Conservation (phyloP, 345 rosid species). For the Gossypium arboreum region DNA sequence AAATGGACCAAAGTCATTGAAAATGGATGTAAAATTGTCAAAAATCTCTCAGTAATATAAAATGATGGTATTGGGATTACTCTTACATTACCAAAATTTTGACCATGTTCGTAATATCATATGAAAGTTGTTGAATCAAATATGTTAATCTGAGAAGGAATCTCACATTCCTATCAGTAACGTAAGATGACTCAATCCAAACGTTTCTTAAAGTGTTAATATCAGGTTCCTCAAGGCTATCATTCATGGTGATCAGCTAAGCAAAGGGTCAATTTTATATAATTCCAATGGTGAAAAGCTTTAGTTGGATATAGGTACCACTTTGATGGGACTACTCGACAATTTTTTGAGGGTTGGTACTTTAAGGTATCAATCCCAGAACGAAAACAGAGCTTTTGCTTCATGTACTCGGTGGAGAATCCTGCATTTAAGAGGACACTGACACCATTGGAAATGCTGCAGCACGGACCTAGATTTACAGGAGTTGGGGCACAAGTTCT, state of each 20-base stretch:
- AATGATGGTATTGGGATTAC: no score
- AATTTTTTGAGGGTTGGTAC: slow-evolving; percentile 95
- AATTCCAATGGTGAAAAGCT: not conserved
- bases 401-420: slow-evolving; percentile 86
- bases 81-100: no score
- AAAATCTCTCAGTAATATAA: no score
- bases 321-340: slow-evolving; percentile 69
- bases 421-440: slow-evolving; percentile 61
- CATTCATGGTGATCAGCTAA: not conserved
- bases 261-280: not conserved
- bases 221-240: not conserved
- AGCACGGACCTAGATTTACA: slow-evolving; percentile 63
- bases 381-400: slow-evolving; percentile 80
- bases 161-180: no score
- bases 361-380: slow-evolving; percentile 87
- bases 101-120: no score
- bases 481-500: slow-evolving; percentile 95
- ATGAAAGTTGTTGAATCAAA: no score
- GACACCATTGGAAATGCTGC: slow-evolving; percentile 47
- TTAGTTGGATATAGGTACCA: slow-evolving; percentile 52
- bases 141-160: no score
- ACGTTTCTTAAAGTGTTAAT: not conserved
- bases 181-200: not conserved
- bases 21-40: no score
- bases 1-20: no score